Evolutionary conservation across 2,329 filamentous ascomycete genomes (phyloP).

Genomic region (Epichloe baconii): DNA sequence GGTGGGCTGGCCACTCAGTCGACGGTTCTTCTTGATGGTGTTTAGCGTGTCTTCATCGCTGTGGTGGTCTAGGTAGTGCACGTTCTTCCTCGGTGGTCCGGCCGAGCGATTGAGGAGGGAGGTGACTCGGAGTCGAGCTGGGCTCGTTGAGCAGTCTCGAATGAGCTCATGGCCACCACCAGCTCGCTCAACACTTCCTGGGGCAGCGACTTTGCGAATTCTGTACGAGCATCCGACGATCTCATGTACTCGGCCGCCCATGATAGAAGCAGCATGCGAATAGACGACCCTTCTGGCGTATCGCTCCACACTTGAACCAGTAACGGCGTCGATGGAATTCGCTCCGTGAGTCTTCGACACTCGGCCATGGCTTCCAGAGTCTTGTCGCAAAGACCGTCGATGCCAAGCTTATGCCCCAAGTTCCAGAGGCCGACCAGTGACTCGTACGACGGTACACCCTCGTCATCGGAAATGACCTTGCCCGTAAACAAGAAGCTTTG

Average conservation of each 20-base stretch:
- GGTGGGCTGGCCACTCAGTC: constrained; percentile 16
- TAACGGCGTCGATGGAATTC: constrained; percentile 44
- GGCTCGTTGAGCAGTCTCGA: constrained; percentile 25
- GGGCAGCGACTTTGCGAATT: constrained; percentile 47
- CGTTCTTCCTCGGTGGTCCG: constrained; percentile 28
- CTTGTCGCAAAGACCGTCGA: constrained; percentile 42
- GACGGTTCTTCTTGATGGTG: constrained; percentile 28
- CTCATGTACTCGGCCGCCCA: constrained; percentile 54
- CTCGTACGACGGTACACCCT: constrained; percentile 37
- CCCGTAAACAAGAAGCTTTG: constrained; percentile 43
- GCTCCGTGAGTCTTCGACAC: constrained; percentile 35
- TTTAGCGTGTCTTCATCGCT: constrained; percentile 8
- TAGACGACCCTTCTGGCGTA: constrained; percentile 45
- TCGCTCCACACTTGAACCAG: constrained; percentile 50
- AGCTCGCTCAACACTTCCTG: constrained; percentile 50
- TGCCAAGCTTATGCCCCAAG: constrained; percentile 35
- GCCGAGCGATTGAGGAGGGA: constrained; percentile 7
- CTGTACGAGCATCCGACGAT: constrained; percentile 39
- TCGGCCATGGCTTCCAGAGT: constrained; percentile 45
- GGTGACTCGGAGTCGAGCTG: constrained; percentile 9
- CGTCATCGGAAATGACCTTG: constrained; percentile 28
- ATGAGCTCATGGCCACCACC: constrained; percentile 47
- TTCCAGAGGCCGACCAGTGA: constrained; percentile 43
- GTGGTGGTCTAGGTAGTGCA: constrained; percentile 28
- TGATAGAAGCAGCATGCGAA: constrained; percentile 42